Conservation (phyloP, 1,284 basidiomycete genomes). For the Leccinum laetum region DNA sequence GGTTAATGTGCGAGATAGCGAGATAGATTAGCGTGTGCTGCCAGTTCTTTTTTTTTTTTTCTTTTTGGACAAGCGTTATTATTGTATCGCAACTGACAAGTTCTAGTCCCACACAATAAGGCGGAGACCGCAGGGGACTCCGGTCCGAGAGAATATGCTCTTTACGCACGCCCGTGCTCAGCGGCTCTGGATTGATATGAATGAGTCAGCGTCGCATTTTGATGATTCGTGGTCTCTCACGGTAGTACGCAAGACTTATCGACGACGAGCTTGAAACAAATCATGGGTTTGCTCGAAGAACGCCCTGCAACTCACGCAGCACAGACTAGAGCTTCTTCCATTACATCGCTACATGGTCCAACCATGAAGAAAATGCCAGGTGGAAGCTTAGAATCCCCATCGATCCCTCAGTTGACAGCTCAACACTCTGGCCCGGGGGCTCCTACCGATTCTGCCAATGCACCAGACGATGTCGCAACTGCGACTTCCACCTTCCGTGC, state of each 20-base stretch:
- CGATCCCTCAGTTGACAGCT: neutral
- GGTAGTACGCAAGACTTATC: neutral
- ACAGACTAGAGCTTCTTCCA: too few relatives aligned
- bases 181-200: too few relatives aligned
- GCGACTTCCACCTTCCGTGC: neutral
- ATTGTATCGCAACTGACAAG: too few relatives aligned
- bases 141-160: too few relatives aligned
- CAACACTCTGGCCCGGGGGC: neutral
- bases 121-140: too few relatives aligned
- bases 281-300: neutral
- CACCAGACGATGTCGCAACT: neutral
- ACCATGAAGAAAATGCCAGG: neutral
- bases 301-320: neutral
- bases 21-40: neutral
- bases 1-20: neutral
- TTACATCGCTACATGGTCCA: neutral
- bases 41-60: too few relatives aligned
- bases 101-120: too few relatives aligned
- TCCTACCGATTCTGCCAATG: neutral
- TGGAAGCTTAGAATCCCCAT: neutral
- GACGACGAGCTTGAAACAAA: neutral
- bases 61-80: too few relatives aligned
- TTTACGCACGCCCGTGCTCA: too few relatives aligned
- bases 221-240: neutral
- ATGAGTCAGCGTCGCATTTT: too few relatives aligned